A percentile compares a stretch with the other conserved stretches of the same genome.
These are phyloP conservation scores for Hymenoscyphus repandus DNA, from an alignment of 2,329 filamentous ascomycete species.

Conservation along the genomic window DNA sequence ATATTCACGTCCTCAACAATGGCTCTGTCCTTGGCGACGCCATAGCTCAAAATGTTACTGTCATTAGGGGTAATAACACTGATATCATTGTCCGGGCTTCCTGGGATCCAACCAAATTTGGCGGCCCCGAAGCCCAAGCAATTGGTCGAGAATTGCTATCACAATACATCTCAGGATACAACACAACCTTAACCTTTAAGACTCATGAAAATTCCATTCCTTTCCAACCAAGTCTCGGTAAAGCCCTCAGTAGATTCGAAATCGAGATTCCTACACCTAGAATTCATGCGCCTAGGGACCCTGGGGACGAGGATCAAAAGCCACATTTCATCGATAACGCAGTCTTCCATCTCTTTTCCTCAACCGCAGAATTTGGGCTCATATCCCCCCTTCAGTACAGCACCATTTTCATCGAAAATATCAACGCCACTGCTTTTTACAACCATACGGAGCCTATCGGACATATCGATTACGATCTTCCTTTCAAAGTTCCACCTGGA, in stretches of 20 bases:
- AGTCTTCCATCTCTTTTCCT: conserved; percentile 80
- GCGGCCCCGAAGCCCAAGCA: conserved; percentile 54
- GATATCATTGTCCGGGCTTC: conserved; percentile 61
- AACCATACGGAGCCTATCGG: conserved; percentile 75
- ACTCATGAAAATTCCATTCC: conserved; percentile 71
- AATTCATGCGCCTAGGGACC: conserved; percentile 48
- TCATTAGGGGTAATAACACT: conserved; percentile 67
- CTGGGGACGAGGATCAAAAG: conserved; percentile 39
- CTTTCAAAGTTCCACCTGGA: conserved; percentile 75
- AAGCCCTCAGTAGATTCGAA: conserved; percentile 66
- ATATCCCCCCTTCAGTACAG: conserved; percentile 71
- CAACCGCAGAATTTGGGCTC: conserved; percentile 78
- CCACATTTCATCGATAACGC: conserved; percentile 77
- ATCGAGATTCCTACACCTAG: conserved; percentile 68
- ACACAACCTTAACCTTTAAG: conserved; percentile 72
- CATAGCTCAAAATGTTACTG: conserved; percentile 55
- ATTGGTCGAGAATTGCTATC: conserved; percentile 72
- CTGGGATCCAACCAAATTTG: conserved; percentile 65
- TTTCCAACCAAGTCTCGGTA: conserved; percentile 63
- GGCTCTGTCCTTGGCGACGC: conserved; percentile 71
- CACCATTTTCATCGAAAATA: conserved; percentile 68
- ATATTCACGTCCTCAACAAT: conserved; percentile 70
- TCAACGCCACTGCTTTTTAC: conserved; percentile 83
- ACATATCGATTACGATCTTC: conserved; percentile 65
- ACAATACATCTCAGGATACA: conserved; percentile 81